These are phyloP conservation scores for Aspergillus indologenus DNA, from an alignment of 495 filamentous ascomycete species.

Conservation along the genomic window DNA sequence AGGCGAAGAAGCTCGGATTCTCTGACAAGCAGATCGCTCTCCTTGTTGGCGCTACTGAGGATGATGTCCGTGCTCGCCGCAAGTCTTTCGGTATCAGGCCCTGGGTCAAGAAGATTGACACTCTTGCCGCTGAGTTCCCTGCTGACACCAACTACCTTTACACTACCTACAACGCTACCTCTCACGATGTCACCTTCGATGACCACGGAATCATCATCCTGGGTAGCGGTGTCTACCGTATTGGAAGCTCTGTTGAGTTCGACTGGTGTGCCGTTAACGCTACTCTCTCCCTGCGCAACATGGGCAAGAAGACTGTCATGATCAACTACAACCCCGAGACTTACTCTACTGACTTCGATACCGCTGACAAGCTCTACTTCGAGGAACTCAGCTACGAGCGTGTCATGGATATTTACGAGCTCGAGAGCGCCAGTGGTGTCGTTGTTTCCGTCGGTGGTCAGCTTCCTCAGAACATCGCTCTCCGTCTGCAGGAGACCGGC, in stretches of 20 bases:
- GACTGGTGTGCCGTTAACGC: slow-evolving; percentile 98
- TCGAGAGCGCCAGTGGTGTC: slow-evolving; percentile 82
- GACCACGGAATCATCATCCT: slow-evolving; percentile 89
- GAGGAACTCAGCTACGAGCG: slow-evolving; percentile 96
- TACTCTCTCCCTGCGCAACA: slow-evolving; percentile 75
- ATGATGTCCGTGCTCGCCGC: slow-evolving; percentile 81
- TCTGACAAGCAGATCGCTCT: slow-evolving; percentile 92
- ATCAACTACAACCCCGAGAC: slow-evolving; percentile 97
- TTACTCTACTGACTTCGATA: slow-evolving; percentile 84
- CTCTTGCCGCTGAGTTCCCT: slow-evolving; percentile 96
- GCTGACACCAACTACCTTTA: slow-evolving; percentile 96
- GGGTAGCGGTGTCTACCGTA: slow-evolving; percentile 93
- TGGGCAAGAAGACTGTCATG: slow-evolving; percentile 98
- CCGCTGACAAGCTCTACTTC: slow-evolving; percentile 93
- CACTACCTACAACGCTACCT: slow-evolving; percentile 96
- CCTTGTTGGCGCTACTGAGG: slow-evolving; percentile 80
- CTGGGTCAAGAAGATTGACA: slow-evolving; percentile 98
- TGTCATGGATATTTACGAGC: slow-evolving; percentile 98
- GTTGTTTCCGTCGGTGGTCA: slow-evolving; percentile 96
- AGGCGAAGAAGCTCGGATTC: slow-evolving; percentile 96
- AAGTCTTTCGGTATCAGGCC: slow-evolving; percentile 81
- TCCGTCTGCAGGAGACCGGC: slow-evolving; percentile 88
- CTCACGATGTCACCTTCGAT: slow-evolving; percentile 92
- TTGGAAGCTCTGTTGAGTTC: slow-evolving; percentile 96
- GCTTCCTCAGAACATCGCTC: slow-evolving; percentile 94